These are phyloP conservation scores for Neonectria punicea DNA, from an alignment of 2,329 filamentous ascomycete genomes.

Conservation along the genomic window DNA sequence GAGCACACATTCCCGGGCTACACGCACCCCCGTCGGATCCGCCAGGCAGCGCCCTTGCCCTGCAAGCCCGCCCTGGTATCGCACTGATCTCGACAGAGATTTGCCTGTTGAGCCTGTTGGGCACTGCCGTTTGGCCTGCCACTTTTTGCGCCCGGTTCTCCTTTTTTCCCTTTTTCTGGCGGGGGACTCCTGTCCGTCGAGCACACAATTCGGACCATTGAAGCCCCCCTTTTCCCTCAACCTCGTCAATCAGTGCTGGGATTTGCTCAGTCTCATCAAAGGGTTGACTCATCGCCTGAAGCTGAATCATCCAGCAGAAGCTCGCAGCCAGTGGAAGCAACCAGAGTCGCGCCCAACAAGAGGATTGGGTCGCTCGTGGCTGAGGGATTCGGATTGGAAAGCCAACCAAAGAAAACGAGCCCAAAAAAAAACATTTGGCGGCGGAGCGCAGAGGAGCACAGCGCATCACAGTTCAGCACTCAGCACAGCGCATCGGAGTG, in stretches of 20 bases:
- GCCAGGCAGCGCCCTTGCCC: constrained; percentile 13
- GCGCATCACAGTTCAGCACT: constrained; percentile 29
- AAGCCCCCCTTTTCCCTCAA: constrained; percentile 1
- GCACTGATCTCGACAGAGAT: background rate
- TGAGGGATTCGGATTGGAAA: constrained; percentile 32
- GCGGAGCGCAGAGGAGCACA: constrained; percentile 23
- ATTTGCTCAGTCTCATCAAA: constrained; percentile 28
- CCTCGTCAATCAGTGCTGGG: constrained; percentile 11
- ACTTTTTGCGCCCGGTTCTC: constrained; percentile 18
- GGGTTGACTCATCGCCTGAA: constrained; percentile 38
- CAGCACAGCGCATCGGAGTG: constrained; percentile 36
- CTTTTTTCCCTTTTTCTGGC: constrained; percentile 34
- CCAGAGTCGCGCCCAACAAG: constrained; percentile 33
- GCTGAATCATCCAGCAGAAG: constrained; percentile 25
- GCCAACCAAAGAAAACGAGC: constrained; percentile 28
- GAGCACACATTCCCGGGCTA: constrained; percentile 20
- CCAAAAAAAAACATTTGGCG: constrained; percentile 21
- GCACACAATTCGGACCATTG: constrained; percentile 10
- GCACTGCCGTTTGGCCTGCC: constrained; percentile 30
- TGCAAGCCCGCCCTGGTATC: constrained; percentile 12
- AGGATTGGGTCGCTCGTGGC: constrained; percentile 32
- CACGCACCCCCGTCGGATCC: constrained; percentile 31
- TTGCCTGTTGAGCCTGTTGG: constrained; percentile 26
- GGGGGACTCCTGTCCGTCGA: constrained; percentile 29
- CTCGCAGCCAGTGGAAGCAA: constrained; percentile 22